Evolutionary conservation across 2,329 filamentous ascomycete species (phyloP), one percentile per base, ranked within the genome.

Genomic region (Penicillium thymicola): DNA sequence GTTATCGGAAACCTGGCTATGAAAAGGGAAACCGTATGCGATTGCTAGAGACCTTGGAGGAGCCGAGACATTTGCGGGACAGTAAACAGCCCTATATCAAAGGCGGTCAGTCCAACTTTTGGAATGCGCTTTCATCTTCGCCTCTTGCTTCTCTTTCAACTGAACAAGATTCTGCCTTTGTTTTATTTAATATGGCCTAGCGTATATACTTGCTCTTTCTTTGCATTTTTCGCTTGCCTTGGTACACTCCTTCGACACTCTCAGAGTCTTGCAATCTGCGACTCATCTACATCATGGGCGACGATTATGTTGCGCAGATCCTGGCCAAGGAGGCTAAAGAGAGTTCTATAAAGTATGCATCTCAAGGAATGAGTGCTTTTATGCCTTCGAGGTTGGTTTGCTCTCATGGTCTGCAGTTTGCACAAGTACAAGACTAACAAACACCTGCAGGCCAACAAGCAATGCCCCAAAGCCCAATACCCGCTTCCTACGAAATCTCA

Each of bases 391-490:
- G 79, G 82, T 84, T 71, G 59, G 73, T 70, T 36, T 38, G 4
- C 16, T 10, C 4, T 27, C 8, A 21, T 45, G 7, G 53, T 41
- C 44, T 34, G 16, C 30, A 9, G n/a, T 23, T 21, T 50, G 25
- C 18, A 36, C 18, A 3, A 11, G 18, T 13, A 28, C 11, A 18
- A 41, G 18, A 41, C 59, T 60, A 4, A 62, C 40, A 47, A 51
- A 8, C 27, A 36, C 46, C 59, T 57, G 25, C 43, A 91, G 85
- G 67, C 84, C 86, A 55, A 75, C 82, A 44, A 83, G 83, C 64
- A 84, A 87, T 51, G 84, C 82, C 61, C 90, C 90, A 0, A 97
- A 93, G 71, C 92, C 93, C 3, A 97, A 99, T 68, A 97, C 90
- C 0, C 84, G 89, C 34, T 97, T 97, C 70, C 78, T 99, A 41